Percentiles rank a stretch among this genome's conserved stretches.
Conservation (phyloP, 768 basidiomycete species). For the Tubosaeta brunneosetosa region DNA sequence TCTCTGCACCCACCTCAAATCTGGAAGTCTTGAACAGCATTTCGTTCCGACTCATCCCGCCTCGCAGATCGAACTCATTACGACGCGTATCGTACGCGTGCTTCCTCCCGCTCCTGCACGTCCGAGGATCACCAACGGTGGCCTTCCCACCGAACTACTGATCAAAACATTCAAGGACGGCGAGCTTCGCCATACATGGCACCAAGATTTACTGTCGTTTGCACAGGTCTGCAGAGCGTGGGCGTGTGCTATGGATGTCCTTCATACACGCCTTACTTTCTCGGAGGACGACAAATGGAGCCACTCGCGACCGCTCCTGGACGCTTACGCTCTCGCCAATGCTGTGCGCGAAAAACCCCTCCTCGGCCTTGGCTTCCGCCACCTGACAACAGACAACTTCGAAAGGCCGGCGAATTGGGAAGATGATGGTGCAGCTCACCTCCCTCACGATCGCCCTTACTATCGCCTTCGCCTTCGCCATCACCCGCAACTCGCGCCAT, state of each 20-base stretch:
- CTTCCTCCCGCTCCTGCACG: conserved; percentile 5
- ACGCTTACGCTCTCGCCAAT: conserved; percentile 16
- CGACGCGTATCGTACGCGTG: conserved; percentile 20
- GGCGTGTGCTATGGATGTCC: conserved; percentile 21
- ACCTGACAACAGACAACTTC: conserved; percentile 18
- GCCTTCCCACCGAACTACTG: conserved; percentile 20
- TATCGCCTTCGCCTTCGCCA: not conserved
- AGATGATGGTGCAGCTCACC: not conserved
- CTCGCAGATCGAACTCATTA: conserved; percentile 14
- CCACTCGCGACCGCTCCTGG: conserved; percentile 1
- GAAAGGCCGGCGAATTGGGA: not conserved
- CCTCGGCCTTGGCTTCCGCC: conserved; percentile 9
- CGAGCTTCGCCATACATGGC: conserved; percentile 18
- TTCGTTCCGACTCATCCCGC: conserved; percentile 4
- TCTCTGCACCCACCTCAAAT: conserved; percentile 8
- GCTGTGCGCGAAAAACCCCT: conserved; percentile 12
- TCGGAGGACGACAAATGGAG: conserved; percentile 8
- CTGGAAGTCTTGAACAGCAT: conserved; percentile 1
- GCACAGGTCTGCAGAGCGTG: conserved; percentile 23
- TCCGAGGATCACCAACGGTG: conserved; percentile 1
- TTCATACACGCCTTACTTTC: conserved; percentile 12
- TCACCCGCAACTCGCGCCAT: not conserved
- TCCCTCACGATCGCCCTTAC: not conserved
- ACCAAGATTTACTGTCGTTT: conserved; percentile 20
- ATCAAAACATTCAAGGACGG: conserved; percentile 17